A percentile compares a stretch with the other conserved stretches of the same genome.
phyloP scores from a whole-genome alignment of 2,329 filamentous ascomycete species.

The Neofusicoccum cordaticola region DNA sequence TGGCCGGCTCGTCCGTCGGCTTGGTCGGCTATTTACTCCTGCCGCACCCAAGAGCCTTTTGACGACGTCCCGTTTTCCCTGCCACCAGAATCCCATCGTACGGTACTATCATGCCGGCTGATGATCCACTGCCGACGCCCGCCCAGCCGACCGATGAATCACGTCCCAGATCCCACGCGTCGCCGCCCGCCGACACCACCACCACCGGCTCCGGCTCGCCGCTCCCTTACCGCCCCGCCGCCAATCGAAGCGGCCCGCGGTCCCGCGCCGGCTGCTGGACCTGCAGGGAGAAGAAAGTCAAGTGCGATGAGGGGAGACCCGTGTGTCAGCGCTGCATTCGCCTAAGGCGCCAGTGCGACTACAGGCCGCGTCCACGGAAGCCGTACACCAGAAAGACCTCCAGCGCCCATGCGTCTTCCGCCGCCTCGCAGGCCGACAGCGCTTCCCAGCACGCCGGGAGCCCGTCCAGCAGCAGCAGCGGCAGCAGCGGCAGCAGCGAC shows the following conservation, averaged over 20 bases:
- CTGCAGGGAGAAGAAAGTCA: constrained; percentile 8
- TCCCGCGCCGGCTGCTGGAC: constrained; percentile 9
- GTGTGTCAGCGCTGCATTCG: constrained; percentile 37
- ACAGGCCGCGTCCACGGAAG: constrained; percentile 1
- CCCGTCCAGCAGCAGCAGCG: constrained; percentile 7
- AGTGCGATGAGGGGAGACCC: constrained; percentile 11
- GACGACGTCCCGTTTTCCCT: neutral
- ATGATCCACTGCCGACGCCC: neutral
- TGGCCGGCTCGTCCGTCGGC: neutral
- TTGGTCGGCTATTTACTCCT: neutral
- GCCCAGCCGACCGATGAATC: neutral
- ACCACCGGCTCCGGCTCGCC: neutral
- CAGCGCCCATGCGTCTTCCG: neutral
- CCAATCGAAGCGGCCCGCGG: constrained; percentile 15
- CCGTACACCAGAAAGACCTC: constrained; percentile 6
- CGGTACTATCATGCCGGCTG: constrained; percentile 1
- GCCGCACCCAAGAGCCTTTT: too few relatives aligned
- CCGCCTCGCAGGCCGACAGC: neutral
- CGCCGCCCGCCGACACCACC: neutral
- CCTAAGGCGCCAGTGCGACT: constrained; percentile 34
- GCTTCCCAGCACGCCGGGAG: neutral
- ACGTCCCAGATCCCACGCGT: neutral
- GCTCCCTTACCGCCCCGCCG: neutral
- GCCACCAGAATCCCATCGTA: neutral
- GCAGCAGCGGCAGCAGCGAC: constrained; percentile 7